Conservation (phyloP, 768 basidiomycete species). For the Mycena albidolilacea region DNA sequence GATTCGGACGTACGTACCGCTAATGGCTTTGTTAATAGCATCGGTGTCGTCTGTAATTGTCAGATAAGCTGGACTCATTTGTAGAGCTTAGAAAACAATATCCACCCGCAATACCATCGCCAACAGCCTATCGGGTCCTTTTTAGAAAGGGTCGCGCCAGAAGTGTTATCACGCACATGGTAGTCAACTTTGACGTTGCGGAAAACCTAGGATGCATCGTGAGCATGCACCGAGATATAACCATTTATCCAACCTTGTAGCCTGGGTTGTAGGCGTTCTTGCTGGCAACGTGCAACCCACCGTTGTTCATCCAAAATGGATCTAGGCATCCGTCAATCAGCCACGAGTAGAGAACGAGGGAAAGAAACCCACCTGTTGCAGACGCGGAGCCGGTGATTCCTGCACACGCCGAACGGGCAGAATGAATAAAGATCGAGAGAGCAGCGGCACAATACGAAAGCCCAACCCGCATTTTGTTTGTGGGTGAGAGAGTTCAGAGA, state of each 20-base stretch:
- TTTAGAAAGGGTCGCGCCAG: background rate
- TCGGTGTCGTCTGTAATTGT: slow-evolving; percentile 14
- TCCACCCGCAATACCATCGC: slow-evolving; percentile 16
- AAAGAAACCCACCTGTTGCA: background rate
- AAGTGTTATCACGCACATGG: background rate
- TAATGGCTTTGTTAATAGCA: slow-evolving; percentile 26
- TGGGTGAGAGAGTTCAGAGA: too few species aligned
- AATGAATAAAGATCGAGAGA: slow-evolving; percentile 13
- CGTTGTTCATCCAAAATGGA: too few species aligned
- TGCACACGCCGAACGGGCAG: background rate
- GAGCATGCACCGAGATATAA: background rate
- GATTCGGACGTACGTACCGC: background rate
- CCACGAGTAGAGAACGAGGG: background rate
- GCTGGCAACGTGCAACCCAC: background rate
- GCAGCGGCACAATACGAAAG: background rate
- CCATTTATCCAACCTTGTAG: background rate
- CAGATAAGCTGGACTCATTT: background rate
- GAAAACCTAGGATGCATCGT: background rate
- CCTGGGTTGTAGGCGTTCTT: slow-evolving; percentile 14
- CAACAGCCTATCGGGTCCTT: background rate
- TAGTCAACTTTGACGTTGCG: slow-evolving; percentile 4
- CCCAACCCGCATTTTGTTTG: background rate
- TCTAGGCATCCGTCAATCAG: too few species aligned
- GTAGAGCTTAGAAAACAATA: background rate
- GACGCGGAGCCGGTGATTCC: slow-evolving; percentile 5